phyloP scores from a whole-genome alignment of 306 rosid species.

The Corylus heterophylla region DNA sequence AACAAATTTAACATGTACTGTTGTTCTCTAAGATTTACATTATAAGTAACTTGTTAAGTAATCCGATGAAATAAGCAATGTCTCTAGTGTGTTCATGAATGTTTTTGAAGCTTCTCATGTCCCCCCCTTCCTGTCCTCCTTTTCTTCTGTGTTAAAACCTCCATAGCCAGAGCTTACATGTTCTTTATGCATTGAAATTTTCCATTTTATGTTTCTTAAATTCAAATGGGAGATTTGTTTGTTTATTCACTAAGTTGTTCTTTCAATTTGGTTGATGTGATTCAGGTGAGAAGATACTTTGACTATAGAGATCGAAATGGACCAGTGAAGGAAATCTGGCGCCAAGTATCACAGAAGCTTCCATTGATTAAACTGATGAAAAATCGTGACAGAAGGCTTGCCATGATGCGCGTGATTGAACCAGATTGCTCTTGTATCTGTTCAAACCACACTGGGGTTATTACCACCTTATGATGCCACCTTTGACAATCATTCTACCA shows the following conservation, averaged over 20 bases:
- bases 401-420: conserved; percentile 25
- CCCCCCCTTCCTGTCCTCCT: too few species aligned
- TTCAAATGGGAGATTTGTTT: too few species aligned
- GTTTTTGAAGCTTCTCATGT: too few species aligned
- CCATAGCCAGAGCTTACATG: neutral
- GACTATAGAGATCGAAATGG: conserved; percentile 39
- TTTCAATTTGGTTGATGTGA: conserved; percentile 8
- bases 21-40: too few species aligned
- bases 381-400: conserved; percentile 45
- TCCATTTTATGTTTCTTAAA: neutral
- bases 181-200: neutral
- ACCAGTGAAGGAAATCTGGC: conserved; percentile 50
- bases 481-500: neutral
- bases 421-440: conserved; percentile 46
- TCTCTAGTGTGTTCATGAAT: too few species aligned
- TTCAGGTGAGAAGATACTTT: conserved; percentile 46
- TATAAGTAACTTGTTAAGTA: too few species aligned
- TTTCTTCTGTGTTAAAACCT: too few species aligned
- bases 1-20: neutral
- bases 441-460: conserved; percentile 35
- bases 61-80: too few species aligned
- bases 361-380: conserved; percentile 43
- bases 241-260: neutral
- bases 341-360: conserved; percentile 47
- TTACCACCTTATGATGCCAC: conserved; percentile 15